phyloP scores from a whole-genome alignment of 2,329 filamentous ascomycete species.

The Botryotinia globosa region DNA sequence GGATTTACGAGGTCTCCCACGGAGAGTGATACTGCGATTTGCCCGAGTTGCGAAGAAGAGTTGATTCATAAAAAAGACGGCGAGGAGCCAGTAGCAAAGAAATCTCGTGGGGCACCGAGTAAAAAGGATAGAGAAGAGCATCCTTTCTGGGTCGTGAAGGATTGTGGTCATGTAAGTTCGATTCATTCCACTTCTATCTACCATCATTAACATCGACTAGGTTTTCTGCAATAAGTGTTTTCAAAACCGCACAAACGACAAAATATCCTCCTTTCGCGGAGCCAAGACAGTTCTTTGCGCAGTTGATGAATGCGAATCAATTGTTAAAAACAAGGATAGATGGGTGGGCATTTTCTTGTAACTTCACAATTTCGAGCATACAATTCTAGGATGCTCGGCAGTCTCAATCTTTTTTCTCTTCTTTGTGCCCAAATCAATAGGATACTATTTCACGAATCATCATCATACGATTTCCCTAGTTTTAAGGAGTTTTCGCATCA shows the following conservation, averaged over 20 bases:
- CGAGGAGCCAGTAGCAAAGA: slow-evolving; percentile 41
- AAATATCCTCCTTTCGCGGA: slow-evolving; percentile 3
- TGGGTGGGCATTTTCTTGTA: slow-evolving; percentile 60
- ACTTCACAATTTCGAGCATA: neutral
- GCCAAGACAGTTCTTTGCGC: slow-evolving; percentile 44
- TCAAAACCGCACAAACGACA: slow-evolving; percentile 46
- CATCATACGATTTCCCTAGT: neutral
- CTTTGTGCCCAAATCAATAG: neutral
- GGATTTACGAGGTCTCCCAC: slow-evolving; percentile 78
- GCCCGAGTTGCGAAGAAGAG: slow-evolving; percentile 83
- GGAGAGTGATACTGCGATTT: slow-evolving; percentile 72
- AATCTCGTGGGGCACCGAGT: slow-evolving; percentile 48
- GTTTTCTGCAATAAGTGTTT: slow-evolving; percentile 63
- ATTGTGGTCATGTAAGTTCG: slow-evolving; percentile 80
- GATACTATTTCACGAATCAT: neutral
- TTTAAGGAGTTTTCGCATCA: slow-evolving; percentile 8
- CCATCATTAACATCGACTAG: slow-evolving; percentile 41
- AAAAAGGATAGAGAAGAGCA: slow-evolving; percentile 60
- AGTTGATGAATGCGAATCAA: slow-evolving; percentile 55
- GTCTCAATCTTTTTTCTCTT: neutral
- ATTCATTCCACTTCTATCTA: slow-evolving; percentile 14
- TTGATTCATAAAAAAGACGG: slow-evolving; percentile 63
- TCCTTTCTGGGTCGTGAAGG: slow-evolving; percentile 89
- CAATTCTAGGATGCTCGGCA: neutral
- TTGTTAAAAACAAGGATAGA: slow-evolving; percentile 52